Evolutionary conservation across 495 filamentous ascomycete genomes (phyloP).

Genomic region (Penicillium cataractarum): DNA sequence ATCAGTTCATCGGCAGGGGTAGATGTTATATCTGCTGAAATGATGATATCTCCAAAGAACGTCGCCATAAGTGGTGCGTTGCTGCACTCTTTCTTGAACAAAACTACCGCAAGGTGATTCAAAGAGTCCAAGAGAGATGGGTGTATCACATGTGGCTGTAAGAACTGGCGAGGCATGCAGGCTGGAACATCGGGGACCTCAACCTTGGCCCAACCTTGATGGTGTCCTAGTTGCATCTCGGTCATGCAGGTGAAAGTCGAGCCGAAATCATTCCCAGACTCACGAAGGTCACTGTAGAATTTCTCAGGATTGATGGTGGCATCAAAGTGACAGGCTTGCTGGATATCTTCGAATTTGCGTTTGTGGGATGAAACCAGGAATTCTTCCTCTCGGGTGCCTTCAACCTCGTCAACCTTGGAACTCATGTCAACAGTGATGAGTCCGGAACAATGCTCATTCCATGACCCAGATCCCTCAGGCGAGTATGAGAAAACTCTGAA

Average conservation of each 20-base stretch:
- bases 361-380: neutral
- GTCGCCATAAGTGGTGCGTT: conserved; percentile 6
- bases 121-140: conserved; percentile 1
- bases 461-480: conserved; percentile 1
- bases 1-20: conserved; percentile 1
- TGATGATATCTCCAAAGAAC: conserved; percentile 1
- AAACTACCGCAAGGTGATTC: conserved; percentile 1
- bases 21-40: conserved; percentile 3
- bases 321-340: neutral
- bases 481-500: conserved; percentile 9
- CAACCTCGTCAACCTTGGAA: conserved; percentile 5
- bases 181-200: neutral
- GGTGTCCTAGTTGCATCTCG: neutral
- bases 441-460: conserved; percentile 5
- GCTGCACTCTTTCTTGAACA: conserved; percentile 6
- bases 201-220: conserved; percentile 8
- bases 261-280: conserved; percentile 3
- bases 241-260: conserved; percentile 8
- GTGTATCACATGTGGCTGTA: conserved; percentile 4
- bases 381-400: neutral
- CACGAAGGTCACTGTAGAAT: neutral
- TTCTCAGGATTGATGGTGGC: neutral
- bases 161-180: conserved; percentile 6
- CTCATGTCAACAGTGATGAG: neutral
- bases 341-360: neutral